These are phyloP conservation scores for Fraxinus nigra DNA, from an alignment of 305 asterid genomes.

Conservation along the genomic window DNA sequence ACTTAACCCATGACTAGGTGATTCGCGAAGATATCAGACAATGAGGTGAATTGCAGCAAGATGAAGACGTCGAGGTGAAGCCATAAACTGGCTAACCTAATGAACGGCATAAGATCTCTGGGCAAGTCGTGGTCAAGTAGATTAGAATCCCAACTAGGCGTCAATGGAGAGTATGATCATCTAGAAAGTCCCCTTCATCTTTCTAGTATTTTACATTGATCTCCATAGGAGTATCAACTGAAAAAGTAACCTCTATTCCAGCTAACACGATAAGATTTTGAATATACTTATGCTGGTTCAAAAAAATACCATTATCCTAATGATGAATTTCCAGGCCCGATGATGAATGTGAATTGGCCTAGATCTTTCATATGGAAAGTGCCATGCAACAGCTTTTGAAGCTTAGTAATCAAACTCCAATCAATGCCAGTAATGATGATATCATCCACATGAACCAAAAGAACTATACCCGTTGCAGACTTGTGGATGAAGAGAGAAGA, in stretches of 20 bases:
- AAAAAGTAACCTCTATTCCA: background rate
- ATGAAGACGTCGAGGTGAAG: background rate
- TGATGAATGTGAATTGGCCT: background rate
- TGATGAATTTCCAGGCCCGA: background rate
- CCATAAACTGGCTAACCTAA: background rate
- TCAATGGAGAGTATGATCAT: background rate
- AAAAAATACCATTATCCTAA: background rate
- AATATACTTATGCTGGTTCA: background rate
- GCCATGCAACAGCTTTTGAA: background rate
- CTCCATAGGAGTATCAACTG: background rate
- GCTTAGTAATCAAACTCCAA: background rate
- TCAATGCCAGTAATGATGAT: background rate
- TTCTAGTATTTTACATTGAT: background rate
- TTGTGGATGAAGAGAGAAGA: background rate
- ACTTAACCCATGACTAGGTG: background rate
- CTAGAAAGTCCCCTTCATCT: background rate
- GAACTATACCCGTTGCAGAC: background rate
- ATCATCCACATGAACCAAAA: background rate
- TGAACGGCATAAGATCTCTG: background rate
- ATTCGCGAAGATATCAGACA: background rate
- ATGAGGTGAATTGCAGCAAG: background rate
- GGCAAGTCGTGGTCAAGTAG: background rate
- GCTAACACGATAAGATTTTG: background rate
- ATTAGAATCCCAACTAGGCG: background rate
- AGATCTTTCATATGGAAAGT: background rate